Evolutionary conservation across 192 early-diverging fungal species (phyloP).

Genomic region (Coemansia sp.): DNA sequence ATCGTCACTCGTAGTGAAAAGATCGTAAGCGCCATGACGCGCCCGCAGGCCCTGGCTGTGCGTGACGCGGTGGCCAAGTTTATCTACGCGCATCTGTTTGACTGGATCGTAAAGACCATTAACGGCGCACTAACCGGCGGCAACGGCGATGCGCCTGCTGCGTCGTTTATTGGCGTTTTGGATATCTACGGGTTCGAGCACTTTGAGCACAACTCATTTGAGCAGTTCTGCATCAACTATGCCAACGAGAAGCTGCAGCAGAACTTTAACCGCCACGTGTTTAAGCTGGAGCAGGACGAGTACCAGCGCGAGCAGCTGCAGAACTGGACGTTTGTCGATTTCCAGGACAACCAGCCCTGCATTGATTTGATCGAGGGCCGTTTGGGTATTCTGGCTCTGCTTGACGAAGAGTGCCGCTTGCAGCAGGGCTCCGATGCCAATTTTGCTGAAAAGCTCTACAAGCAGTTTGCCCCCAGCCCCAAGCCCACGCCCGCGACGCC

Average conservation of each 20-base stretch:
- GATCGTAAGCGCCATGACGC: constrained; percentile 71
- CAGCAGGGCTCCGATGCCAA: constrained; percentile 50
- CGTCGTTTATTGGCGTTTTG: constrained; percentile 80
- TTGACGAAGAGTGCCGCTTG: constrained; percentile 75
- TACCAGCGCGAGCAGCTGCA: constrained; percentile 88
- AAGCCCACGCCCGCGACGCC: constrained; percentile 8
- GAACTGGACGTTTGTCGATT: constrained; percentile 96
- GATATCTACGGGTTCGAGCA: constrained; percentile 84
- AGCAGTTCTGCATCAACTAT: constrained; percentile 79
- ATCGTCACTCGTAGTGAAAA: constrained; percentile 78
- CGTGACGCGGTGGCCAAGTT: constrained; percentile 71
- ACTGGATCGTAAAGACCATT: constrained; percentile 77
- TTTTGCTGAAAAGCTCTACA: constrained; percentile 52
- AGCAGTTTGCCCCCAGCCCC: constrained; percentile 27
- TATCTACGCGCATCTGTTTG: constrained; percentile 77
- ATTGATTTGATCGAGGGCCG: constrained; percentile 96
- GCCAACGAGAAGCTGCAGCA: constrained; percentile 86
- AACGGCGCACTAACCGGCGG: constrained; percentile 64
- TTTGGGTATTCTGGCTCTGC: constrained; percentile 84
- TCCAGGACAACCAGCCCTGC: constrained; percentile 97
- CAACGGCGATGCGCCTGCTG: constrained; percentile 55
- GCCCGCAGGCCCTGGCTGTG: constrained; percentile 66
- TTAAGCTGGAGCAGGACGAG: constrained; percentile 71
- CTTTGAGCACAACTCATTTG: constrained; percentile 58
- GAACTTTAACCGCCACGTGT: constrained; percentile 68